These are phyloP conservation scores for Penicillium psychrosexuale DNA, from an alignment of 2,329 filamentous ascomycete species.

Conservation along the genomic window DNA sequence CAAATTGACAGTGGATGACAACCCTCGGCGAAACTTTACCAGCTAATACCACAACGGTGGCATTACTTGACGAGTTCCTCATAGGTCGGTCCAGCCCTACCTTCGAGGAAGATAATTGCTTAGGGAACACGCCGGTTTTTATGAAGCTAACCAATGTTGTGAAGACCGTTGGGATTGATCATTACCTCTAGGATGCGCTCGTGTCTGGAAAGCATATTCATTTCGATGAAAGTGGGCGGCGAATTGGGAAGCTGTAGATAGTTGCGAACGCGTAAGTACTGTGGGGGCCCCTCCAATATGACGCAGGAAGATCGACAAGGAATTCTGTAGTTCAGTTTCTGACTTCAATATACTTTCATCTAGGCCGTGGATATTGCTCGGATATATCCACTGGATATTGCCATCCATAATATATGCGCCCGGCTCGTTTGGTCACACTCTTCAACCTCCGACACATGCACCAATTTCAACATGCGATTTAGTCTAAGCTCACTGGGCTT, in stretches of 20 bases:
- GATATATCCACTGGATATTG: no score
- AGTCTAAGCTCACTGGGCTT: constrained; percentile 20
- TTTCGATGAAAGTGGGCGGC: constrained; percentile 55
- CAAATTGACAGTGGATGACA: constrained; percentile 60
- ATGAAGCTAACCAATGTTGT: constrained; percentile 58
- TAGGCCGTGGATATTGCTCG: background rate
- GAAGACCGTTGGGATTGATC: constrained; percentile 58
- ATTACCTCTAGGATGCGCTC: constrained; percentile 54
- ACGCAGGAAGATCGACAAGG: constrained; percentile 3
- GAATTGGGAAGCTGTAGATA: constrained; percentile 35
- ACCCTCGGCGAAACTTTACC: constrained; percentile 56
- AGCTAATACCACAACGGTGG: constrained; percentile 54
- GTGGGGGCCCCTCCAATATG: background rate
- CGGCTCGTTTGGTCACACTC: background rate
- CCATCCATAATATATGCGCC: background rate
- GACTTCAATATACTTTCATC: background rate
- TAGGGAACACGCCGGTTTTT: constrained; percentile 56
- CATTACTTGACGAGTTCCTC: constrained; percentile 58
- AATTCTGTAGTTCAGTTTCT: background rate
- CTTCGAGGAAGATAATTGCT: constrained; percentile 59
- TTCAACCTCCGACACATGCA: background rate
- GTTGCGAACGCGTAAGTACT: background rate
- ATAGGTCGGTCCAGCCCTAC: constrained; percentile 62
- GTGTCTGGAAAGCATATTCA: constrained; percentile 53
- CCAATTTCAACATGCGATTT: constrained; percentile 10